A percentile compares a stretch with the other conserved stretches of the same genome.
phyloP scores from a whole-genome alignment of 2,329 filamentous ascomycete genomes.

The Trematosphaeria pertusa region DNA sequence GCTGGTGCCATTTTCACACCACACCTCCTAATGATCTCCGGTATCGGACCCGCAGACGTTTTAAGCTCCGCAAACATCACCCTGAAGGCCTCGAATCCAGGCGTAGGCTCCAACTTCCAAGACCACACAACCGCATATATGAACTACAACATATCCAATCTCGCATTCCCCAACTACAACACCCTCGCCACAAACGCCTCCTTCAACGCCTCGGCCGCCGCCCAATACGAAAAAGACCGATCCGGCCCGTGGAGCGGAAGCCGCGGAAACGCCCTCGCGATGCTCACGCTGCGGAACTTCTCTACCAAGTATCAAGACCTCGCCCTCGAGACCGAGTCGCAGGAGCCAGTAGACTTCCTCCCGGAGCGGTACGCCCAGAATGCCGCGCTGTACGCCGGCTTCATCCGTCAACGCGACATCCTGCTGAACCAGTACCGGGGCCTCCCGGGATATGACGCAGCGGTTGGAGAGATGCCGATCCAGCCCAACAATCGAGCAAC shows the following conservation, averaged over 20 bases:
- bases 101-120: slow-evolving; percentile 44
- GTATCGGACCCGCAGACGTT: slow-evolving; percentile 34
- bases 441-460: too few species aligned
- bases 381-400: too few species aligned
- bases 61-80: slow-evolving; percentile 30
- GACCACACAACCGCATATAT: slow-evolving; percentile 37
- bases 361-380: too few species aligned
- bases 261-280: slow-evolving; percentile 31
- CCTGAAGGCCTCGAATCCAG: slow-evolving; percentile 34
- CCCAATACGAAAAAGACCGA: slow-evolving; percentile 40
- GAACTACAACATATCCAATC: slow-evolving; percentile 29
- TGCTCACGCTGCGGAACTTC: slow-evolving; percentile 23
- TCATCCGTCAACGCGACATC: too few species aligned
- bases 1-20: slow-evolving; percentile 64
- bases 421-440: too few species aligned
- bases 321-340: too few species aligned
- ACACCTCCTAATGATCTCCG: slow-evolving; percentile 54
- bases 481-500: slow-evolving; percentile 35
- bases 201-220: slow-evolving; percentile 33
- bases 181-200: slow-evolving; percentile 27
- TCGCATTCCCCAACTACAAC: slow-evolving; percentile 26
- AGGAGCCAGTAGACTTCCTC: too few species aligned
- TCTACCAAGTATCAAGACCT: slow-evolving; percentile 25
- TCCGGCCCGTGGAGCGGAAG: slow-evolving; percentile 33
- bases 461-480: slow-evolving; percentile 43